These are phyloP conservation scores for Musa balbisiana DNA, from an alignment of 202 grass and related monocot species.

Conservation along the genomic window DNA sequence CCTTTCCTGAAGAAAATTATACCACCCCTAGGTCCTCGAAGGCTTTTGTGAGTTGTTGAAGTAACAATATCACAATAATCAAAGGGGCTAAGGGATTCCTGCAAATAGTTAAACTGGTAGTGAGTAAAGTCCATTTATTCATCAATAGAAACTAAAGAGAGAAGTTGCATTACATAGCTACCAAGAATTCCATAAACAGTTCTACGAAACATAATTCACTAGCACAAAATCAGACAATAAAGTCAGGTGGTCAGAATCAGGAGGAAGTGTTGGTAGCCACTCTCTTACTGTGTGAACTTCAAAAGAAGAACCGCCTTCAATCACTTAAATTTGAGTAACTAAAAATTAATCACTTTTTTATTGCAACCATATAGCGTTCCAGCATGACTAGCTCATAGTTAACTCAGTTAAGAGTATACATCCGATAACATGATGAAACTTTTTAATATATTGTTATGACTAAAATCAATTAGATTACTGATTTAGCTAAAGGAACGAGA, in stretches of 20 bases:
- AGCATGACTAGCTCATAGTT: neutral
- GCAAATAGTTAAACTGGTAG: neutral
- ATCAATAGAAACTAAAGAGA: neutral
- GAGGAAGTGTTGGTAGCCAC: too few species aligned
- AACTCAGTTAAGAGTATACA: neutral
- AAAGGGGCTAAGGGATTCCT: constrained; percentile 43
- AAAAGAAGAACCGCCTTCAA: neutral
- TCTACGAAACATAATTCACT: neutral
- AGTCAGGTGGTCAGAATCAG: too few species aligned
- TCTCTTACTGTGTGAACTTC: neutral
- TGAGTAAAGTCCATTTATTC: neutral
- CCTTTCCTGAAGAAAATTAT: constrained; percentile 49
- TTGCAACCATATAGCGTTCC: too few species aligned
- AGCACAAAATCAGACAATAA: too few species aligned
- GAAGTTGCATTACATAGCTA: neutral
- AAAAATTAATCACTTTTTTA: too few species aligned
- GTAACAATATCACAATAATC: constrained; percentile 47
- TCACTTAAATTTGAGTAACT: neutral
- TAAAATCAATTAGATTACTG: neutral
- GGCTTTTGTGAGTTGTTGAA: constrained; percentile 45
- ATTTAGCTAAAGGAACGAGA: neutral
- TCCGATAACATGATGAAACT: neutral
- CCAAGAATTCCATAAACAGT: neutral
- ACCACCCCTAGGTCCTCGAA: constrained; percentile 42
- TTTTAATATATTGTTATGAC: neutral